These are phyloP conservation scores for Uronychia setigera DNA, from an alignment of 73 alveolate species.

Conservation along the genomic window DNA sequence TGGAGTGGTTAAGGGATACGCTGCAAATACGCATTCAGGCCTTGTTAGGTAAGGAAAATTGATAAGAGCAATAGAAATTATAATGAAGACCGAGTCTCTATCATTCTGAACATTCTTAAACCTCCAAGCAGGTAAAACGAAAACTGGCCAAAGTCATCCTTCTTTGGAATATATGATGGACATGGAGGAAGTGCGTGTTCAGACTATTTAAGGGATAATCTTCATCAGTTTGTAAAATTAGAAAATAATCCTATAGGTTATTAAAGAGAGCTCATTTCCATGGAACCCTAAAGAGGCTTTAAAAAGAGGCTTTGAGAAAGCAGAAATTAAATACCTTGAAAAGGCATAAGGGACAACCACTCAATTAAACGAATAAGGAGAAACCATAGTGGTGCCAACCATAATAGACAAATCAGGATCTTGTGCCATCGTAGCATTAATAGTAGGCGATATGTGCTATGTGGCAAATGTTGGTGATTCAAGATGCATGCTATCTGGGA, in stretches of 20 bases:
- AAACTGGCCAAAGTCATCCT: conserved; percentile 97
- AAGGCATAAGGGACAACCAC: background rate
- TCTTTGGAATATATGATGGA: conserved; percentile 98
- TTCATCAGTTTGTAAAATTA: conserved; percentile 76
- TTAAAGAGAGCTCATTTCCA: conserved; percentile 93
- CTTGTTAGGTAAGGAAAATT: conserved; percentile 62
- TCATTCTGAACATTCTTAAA: conserved; percentile 81
- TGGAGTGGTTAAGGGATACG: conserved; percentile 96
- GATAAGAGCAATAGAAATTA: conserved; percentile 65
- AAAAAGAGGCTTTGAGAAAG: conserved; percentile 91
- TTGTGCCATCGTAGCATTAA: conserved; percentile 92
- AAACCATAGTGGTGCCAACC: background rate
- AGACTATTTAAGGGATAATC: conserved; percentile 95
- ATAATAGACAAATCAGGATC: conserved; percentile 92
- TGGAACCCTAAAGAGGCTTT: conserved; percentile 94
- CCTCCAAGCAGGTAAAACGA: conserved; percentile 71
- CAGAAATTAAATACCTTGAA: conserved; percentile 84
- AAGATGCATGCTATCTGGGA: conserved; percentile 62
- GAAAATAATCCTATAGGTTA: conserved; percentile 33
- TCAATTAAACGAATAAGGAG: conserved; percentile 33
- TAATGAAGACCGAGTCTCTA: conserved; percentile 95
- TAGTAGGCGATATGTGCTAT: conserved; percentile 90
- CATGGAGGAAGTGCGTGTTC: conserved; percentile 97
- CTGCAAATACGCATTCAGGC: conserved; percentile 98
- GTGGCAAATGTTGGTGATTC: conserved; percentile 99